Evolutionary conservation across 805 yeast species (phyloP).

Genomic region (Sugiyamaella smithiae): DNA sequence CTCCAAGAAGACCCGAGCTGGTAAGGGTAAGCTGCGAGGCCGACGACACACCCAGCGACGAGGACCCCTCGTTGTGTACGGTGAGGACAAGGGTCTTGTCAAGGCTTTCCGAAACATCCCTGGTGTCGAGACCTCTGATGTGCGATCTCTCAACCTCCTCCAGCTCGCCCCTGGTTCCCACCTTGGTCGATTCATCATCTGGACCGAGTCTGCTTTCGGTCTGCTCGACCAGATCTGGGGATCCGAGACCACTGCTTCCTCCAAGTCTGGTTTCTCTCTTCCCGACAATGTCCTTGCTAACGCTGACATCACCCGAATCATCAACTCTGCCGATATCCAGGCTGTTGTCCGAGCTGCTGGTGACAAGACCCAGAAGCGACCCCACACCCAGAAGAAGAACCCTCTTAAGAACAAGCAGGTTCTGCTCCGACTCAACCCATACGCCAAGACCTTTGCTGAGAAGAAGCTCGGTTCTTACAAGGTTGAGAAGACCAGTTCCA

Average conservation of each 20-base stretch:
- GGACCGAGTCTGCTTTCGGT: constrained; percentile 99
- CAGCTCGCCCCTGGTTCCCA: constrained; percentile 99
- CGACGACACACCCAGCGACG: constrained; percentile 99
- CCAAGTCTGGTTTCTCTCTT: constrained; percentile 83
- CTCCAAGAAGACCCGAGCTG: constrained; percentile 99
- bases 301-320: constrained; percentile 94
- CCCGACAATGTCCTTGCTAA: constrained; percentile 93
- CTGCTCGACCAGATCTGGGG: constrained; percentile 97
- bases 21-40: constrained; percentile 99
- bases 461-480: constrained; percentile 85
- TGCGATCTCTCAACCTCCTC: constrained; percentile 86
- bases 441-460: constrained; percentile 95
- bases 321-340: constrained; percentile 99
- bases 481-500: constrained; percentile 55
- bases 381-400: constrained; percentile 97
- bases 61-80: constrained; percentile 99
- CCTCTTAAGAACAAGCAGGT: constrained; percentile 99
- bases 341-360: constrained; percentile 96
- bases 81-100: constrained; percentile 94
- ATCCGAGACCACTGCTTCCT: constrained; percentile 76
- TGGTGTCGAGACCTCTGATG: constrained; percentile 98
- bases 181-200: constrained; percentile 98
- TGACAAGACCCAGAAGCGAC: constrained; percentile 87
- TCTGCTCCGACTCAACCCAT: constrained; percentile 97
- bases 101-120: constrained; percentile 99